Conservation (phyloP, 1,139 yeast genomes). For the Pichia terricola region DNA sequence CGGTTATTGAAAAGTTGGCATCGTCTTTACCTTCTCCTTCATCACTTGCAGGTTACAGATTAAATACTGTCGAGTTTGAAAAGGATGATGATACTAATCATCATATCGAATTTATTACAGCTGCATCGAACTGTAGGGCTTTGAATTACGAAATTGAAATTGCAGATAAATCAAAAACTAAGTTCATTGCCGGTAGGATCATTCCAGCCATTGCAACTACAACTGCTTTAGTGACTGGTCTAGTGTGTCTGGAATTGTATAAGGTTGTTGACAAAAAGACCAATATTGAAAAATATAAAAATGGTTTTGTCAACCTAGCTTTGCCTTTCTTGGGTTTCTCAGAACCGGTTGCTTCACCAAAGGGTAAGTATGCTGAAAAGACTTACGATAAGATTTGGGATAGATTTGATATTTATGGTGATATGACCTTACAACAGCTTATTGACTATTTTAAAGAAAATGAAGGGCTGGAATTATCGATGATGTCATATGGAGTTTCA, state of each 20-base stretch:
- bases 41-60: slow-evolving; percentile 77
- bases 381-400: slow-evolving; percentile 91
- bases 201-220: slow-evolving; percentile 99
- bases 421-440: slow-evolving; percentile 67
- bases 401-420: slow-evolving; percentile 73
- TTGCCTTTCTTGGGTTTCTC: slow-evolving; percentile 95
- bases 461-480: slow-evolving; percentile 79
- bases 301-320: slow-evolving; percentile 90
- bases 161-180: slow-evolving; percentile 68
- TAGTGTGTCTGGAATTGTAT: slow-evolving; percentile 84
- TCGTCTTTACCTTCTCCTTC: slow-evolving; percentile 83
- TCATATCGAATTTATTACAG: slow-evolving; percentile 93
- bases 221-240: slow-evolving; percentile 91
- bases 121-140: slow-evolving; percentile 95
- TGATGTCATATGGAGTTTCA: slow-evolving; percentile 89
- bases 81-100: slow-evolving; percentile 96
- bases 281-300: slow-evolving; percentile 81
- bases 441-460: slow-evolving; percentile 67
- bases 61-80: slow-evolving; percentile 85
- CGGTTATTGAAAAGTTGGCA: slow-evolving; percentile 52
- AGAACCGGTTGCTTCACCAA: slow-evolving; percentile 84
- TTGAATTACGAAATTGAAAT: slow-evolving; percentile 77
- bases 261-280: slow-evolving; percentile 71
- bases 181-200: slow-evolving; percentile 85
- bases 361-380: slow-evolving; percentile 73